phyloP scores from a whole-genome alignment of 306 rosid species.

The Macrotyloma uniflorum region DNA sequence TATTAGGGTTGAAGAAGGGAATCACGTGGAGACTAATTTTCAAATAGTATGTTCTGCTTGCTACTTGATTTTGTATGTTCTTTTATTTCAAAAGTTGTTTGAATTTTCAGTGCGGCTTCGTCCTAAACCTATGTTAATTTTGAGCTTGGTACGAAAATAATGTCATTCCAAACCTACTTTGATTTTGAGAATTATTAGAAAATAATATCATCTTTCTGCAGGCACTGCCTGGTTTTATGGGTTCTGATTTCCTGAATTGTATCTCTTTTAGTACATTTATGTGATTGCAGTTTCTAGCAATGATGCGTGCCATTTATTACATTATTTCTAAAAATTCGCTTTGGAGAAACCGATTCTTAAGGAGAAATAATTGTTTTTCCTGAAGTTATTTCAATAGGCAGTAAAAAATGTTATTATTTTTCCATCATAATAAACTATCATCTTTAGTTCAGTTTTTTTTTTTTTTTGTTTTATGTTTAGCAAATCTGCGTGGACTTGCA shows the following conservation, averaged over 20 bases:
- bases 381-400: background rate
- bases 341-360: background rate
- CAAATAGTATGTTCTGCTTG: conserved; percentile 61
- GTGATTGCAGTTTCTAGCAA: background rate
- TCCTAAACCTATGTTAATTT: background rate
- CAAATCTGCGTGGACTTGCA: background rate
- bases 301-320: background rate
- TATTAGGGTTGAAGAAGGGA: conserved; percentile 70
- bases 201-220: background rate
- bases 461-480: background rate
- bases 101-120: background rate
- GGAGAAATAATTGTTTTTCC: background rate
- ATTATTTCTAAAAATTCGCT: background rate
- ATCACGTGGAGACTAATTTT: conserved; percentile 71
- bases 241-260: background rate
- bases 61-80: background rate
- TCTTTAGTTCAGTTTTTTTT: background rate
- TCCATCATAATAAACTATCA: background rate
- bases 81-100: background rate
- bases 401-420: background rate
- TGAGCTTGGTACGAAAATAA: no score
- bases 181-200: background rate
- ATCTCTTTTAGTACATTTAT: background rate
- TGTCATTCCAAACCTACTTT: background rate
- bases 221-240: conserved; percentile 4